These are phyloP conservation scores for Cutaneotrichosporon sp. DNA, from an alignment of 1,284 basidiomycete genomes.

Conservation along the genomic window DNA sequence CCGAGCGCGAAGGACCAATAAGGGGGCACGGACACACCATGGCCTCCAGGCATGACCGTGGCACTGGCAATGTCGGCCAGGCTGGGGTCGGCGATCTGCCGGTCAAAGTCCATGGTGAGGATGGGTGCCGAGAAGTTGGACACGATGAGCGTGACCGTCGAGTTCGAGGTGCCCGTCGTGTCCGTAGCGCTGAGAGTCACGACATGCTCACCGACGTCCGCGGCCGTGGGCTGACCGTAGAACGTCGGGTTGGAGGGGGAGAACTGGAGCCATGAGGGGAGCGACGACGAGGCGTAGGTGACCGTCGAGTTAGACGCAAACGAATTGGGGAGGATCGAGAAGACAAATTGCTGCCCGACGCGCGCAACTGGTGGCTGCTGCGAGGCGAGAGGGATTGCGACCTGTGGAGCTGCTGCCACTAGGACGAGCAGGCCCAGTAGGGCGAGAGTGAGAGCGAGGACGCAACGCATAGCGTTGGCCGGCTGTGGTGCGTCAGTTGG, in stretches of 20 bases:
- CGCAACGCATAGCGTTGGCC: slow-evolving; percentile 26
- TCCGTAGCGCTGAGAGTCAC: slow-evolving; percentile 46
- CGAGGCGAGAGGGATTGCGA: slow-evolving; percentile 47
- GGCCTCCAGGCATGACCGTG: slow-evolving; percentile 40
- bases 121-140: slow-evolving; percentile 46
- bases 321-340: slow-evolving; percentile 49
- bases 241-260: slow-evolving; percentile 38
- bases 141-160: slow-evolving; percentile 52
- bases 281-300: slow-evolving; percentile 48
- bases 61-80: slow-evolving; percentile 47
- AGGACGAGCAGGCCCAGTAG: slow-evolving; percentile 10
- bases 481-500: slow-evolving; percentile 5
- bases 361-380: slow-evolving; percentile 56
- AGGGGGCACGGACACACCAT: slow-evolving; percentile 52
- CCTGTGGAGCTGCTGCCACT: slow-evolving; percentile 42
- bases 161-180: slow-evolving; percentile 29
- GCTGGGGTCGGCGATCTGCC: slow-evolving; percentile 48
- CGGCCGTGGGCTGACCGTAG: slow-evolving; percentile 38
- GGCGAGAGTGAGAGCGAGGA: slow-evolving; percentile 6
- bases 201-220: slow-evolving; percentile 39
- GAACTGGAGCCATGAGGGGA: slow-evolving; percentile 58
- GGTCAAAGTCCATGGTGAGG: slow-evolving; percentile 46
- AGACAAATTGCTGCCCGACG: slow-evolving; percentile 46
- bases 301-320: slow-evolving; percentile 45
- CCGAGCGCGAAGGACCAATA: slow-evolving; percentile 60